A percentile compares a stretch with the other conserved stretches of the same genome.
These are phyloP conservation scores for Cyclotella baltica DNA, from an alignment of 108 stramenopile species.

Conservation along the genomic window DNA sequence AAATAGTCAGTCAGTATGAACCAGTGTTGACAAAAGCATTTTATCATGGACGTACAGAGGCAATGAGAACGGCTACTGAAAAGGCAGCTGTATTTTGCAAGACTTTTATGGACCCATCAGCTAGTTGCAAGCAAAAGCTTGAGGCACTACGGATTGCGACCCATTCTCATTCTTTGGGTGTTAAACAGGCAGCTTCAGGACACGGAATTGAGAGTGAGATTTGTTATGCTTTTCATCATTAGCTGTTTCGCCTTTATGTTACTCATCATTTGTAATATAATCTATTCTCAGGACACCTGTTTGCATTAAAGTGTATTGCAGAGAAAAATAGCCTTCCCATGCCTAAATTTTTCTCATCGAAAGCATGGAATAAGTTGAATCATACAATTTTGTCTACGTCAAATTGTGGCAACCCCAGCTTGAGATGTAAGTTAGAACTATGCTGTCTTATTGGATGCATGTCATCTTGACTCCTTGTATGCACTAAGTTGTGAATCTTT, in stretches of 20 bases:
- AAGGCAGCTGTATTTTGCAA: conserved; percentile 69
- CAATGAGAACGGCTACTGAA: conserved; percentile 81
- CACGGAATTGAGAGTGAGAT: conserved; percentile 73
- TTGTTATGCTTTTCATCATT: no score
- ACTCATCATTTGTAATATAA: no score
- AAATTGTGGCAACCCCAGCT: conserved; percentile 90
- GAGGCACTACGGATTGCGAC: conserved; percentile 66
- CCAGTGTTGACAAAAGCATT: conserved; percentile 85
- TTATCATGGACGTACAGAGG: conserved; percentile 90
- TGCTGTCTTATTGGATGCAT: background rate
- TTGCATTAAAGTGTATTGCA: conserved; percentile 85
- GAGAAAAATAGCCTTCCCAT: conserved; percentile 62
- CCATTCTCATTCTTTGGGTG: conserved; percentile 64
- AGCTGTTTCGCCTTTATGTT: no score
- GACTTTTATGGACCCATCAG: conserved; percentile 42
- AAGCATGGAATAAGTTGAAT: conserved; percentile 73
- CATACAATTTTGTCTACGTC: conserved; percentile 87
- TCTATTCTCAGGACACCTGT: conserved; percentile 66
- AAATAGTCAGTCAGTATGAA: conserved; percentile 76
- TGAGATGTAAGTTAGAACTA: conserved; percentile 42
- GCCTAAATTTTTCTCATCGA: conserved; percentile 78
- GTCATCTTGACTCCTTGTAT: background rate
- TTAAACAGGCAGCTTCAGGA: conserved; percentile 73
- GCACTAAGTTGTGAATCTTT: background rate
- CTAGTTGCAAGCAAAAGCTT: conserved; percentile 63